Evolutionary conservation across 345 rosid genomes (phyloP).

Genomic region (Sisymbrium altissimum): DNA sequence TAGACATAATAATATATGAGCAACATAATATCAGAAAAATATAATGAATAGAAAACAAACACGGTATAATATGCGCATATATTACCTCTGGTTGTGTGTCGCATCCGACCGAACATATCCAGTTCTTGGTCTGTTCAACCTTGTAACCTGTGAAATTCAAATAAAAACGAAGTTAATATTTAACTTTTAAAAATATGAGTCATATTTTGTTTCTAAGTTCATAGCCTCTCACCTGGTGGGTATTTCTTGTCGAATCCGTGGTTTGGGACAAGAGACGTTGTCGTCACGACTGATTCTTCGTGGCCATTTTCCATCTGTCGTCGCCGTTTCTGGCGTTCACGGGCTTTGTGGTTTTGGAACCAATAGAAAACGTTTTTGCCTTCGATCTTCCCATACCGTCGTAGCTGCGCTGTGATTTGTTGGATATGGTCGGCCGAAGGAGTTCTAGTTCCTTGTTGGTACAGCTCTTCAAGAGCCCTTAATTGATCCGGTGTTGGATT

Average conservation of each 20-base stretch:
- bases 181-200: not conserved
- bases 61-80: not conserved
- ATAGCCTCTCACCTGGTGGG: constrained; percentile 29
- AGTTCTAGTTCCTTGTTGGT: constrained; percentile 77
- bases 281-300: constrained; percentile 10
- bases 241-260: constrained; percentile 51
- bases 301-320: constrained; percentile 68
- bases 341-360: constrained; percentile 98
- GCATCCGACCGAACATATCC: constrained; percentile 67
- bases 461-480: constrained; percentile 77
- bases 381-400: constrained; percentile 87
- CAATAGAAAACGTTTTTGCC: constrained; percentile 97
- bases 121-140: constrained; percentile 68
- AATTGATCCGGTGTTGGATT: constrained; percentile 95
- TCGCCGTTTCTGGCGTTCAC: constrained; percentile 81
- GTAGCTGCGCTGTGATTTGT: constrained; percentile 78
- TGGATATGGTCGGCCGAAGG: constrained; percentile 93
- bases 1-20: not conserved
- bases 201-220: not conserved
- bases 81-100: constrained; percentile 70
- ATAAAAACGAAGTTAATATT: not conserved
- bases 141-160: constrained; percentile 34
- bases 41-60: not conserved
- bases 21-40: not conserved
- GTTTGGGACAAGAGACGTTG: constrained; percentile 31